Percentiles rank a stretch among this genome's conserved stretches.
phyloP scores from a whole-genome alignment of 352 stramenopile species.

The Aphanomyces stellatus region DNA sequence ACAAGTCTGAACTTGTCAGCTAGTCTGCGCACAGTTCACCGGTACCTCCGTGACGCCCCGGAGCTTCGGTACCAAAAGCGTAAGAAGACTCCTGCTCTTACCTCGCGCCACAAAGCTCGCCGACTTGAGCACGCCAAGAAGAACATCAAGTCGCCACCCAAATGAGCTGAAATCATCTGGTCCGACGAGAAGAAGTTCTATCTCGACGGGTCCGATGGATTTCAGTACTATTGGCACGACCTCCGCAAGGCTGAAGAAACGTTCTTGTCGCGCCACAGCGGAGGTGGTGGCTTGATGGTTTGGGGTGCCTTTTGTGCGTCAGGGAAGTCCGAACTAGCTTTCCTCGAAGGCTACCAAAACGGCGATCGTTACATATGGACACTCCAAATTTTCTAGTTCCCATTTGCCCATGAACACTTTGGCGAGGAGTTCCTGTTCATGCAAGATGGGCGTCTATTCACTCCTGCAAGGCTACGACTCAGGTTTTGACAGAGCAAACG shows the following conservation, averaged over 20 bases:
- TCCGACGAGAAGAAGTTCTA: slow-evolving; percentile 39
- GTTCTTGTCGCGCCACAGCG: not conserved
- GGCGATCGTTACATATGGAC: slow-evolving; percentile 22
- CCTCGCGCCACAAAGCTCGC: not conserved
- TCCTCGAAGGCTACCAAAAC: slow-evolving; percentile 22
- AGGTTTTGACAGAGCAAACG: not conserved
- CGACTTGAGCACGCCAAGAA: not conserved
- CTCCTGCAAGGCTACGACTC: not conserved
- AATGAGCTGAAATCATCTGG: slow-evolving; percentile 24
- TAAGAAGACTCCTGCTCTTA: not conserved
- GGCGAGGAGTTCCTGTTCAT: slow-evolving; percentile 21
- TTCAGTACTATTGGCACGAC: slow-evolving; percentile 29
- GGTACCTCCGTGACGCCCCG: not conserved
- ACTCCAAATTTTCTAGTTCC: slow-evolving; percentile 20
- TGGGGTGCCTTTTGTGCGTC: slow-evolving; percentile 16
- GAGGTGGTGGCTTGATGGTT: slow-evolving; percentile 22
- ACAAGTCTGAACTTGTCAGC: not conserved
- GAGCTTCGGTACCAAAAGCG: not conserved
- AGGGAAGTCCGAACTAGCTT: slow-evolving; percentile 20
- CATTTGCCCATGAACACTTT: not conserved
- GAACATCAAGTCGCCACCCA: not conserved
- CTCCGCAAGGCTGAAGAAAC: not conserved
- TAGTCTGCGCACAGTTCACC: not conserved
- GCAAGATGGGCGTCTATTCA: slow-evolving; percentile 25
- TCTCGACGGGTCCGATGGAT: slow-evolving; percentile 30